These are phyloP conservation scores for Aspergillus hiratsukae DNA, from an alignment of 2,329 filamentous ascomycete genomes.

Conservation along the genomic window DNA sequence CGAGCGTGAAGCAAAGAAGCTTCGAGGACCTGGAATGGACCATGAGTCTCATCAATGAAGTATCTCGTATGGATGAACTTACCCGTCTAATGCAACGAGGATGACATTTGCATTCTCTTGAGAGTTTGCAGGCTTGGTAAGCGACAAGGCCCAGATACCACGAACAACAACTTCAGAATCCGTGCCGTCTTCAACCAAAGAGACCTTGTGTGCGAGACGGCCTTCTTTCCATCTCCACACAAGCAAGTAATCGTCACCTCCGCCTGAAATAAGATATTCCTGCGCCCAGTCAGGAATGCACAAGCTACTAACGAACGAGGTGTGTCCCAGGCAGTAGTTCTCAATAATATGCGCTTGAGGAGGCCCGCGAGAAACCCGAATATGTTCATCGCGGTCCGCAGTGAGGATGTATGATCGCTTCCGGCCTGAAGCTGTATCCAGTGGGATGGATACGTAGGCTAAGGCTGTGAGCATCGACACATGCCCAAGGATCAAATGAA, in stretches of 20 bases:
- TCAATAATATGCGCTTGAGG: slow-evolving; percentile 88
- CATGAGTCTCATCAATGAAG: slow-evolving; percentile 11
- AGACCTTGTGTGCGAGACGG: slow-evolving; percentile 28
- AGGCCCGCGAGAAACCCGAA: slow-evolving; percentile 75
- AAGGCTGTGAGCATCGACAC: slow-evolving; percentile 91
- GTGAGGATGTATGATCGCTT: slow-evolving; percentile 60
- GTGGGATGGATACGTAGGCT: slow-evolving; percentile 47
- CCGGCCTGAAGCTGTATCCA: slow-evolving; percentile 39
- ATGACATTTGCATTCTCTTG: slow-evolving; percentile 25
- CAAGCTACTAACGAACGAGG: slow-evolving; percentile 74
- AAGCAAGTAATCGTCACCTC: slow-evolving; percentile 73
- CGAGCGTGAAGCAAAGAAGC: slow-evolving; percentile 62
- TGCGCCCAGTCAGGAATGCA: slow-evolving; percentile 56
- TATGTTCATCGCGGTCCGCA: slow-evolving; percentile 73
- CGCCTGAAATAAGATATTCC: slow-evolving; percentile 74
- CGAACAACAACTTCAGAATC: slow-evolving; percentile 43
- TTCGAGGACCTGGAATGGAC: slow-evolving; percentile 58
- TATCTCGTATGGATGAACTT: slow-evolving; percentile 23
- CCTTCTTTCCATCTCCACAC: slow-evolving; percentile 73
- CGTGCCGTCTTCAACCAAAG: slow-evolving; percentile 19
- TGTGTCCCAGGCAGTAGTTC: slow-evolving; percentile 82
- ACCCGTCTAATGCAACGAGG: slow-evolving; percentile 58
- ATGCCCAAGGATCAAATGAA: slow-evolving; percentile 79
- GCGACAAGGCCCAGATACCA: slow-evolving; percentile 45
- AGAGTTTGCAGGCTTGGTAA: slow-evolving; percentile 9